Conservation (phyloP, 306 rosid species). For the Pterocarpus macrocarpus region DNA sequence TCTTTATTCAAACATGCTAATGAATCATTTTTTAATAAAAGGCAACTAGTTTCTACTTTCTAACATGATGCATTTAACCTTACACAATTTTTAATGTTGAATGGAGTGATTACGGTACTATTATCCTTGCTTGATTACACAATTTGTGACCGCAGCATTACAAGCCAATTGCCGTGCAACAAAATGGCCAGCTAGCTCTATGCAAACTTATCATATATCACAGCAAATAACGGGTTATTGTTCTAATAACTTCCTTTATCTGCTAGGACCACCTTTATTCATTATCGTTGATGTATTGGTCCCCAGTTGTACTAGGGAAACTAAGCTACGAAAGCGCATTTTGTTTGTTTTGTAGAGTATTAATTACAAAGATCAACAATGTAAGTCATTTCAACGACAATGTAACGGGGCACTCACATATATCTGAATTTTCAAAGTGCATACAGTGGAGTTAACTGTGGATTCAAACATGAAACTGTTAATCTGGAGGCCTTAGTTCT, state of each 20-base stretch:
- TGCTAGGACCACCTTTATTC: constrained; percentile 12
- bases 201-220: neutral
- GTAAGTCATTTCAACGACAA: too few species aligned
- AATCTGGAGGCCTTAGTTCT: neutral
- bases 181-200: constrained; percentile 24
- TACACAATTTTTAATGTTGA: too few species aligned
- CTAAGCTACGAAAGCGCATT: constrained; percentile 14
- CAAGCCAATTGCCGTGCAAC: neutral
- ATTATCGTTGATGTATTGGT: neutral
- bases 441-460: neutral
- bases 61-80: too few species aligned
- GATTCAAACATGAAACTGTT: neutral
- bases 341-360: neutral
- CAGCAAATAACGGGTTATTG: neutral
- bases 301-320: constrained; percentile 29
- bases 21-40: too few species aligned
- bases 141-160: too few species aligned
- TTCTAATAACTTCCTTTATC: neutral
- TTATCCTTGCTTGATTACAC: too few species aligned
- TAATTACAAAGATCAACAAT: too few species aligned
- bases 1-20: too few species aligned
- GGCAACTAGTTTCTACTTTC: too few species aligned
- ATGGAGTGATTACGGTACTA: too few species aligned
- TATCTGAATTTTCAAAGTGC: neutral
- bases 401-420: neutral